These are phyloP conservation scores for Mycosphaerella sp. DNA, from an alignment of 2,329 filamentous ascomycete genomes.

Conservation along the genomic window DNA sequence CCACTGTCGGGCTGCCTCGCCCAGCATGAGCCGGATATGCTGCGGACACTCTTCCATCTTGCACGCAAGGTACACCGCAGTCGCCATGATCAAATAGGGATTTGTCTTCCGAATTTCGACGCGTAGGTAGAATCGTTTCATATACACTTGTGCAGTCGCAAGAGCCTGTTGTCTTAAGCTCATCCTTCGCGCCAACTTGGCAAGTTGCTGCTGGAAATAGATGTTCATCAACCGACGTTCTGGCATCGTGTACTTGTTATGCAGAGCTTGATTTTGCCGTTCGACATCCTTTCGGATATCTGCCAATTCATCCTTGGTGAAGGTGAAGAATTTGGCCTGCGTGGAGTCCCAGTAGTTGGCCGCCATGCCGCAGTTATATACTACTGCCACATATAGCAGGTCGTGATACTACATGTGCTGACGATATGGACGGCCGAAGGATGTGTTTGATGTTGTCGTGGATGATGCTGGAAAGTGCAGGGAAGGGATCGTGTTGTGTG, in stretches of 20 bases:
- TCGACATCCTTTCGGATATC: conserved; percentile 70
- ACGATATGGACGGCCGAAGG: not conserved
- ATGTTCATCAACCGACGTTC: conserved; percentile 78
- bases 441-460: not conserved
- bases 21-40: conserved; percentile 85
- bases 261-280: conserved; percentile 61
- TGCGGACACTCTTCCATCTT: conserved; percentile 98
- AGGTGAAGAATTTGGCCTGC: conserved; percentile 84
- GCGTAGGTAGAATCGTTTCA: conserved; percentile 87
- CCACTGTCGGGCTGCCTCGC: conserved; percentile 80
- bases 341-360: conserved; percentile 97
- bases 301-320: conserved; percentile 72
- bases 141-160: conserved; percentile 89
- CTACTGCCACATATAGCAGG: too few species aligned
- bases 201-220: conserved; percentile 83
- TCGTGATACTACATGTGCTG: too few species aligned
- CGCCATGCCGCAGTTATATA: conserved; percentile 63
- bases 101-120: conserved; percentile 91
- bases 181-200: conserved; percentile 76
- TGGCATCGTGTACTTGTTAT: conserved; percentile 75
- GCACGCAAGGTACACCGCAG: conserved; percentile 87
- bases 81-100: conserved; percentile 87
- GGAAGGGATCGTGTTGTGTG: too few species aligned
- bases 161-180: conserved; percentile 83
- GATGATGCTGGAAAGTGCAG: not conserved